Conservation (phyloP, 2,329 filamentous ascomycete species). For the Ophiostoma australiae region DNA sequence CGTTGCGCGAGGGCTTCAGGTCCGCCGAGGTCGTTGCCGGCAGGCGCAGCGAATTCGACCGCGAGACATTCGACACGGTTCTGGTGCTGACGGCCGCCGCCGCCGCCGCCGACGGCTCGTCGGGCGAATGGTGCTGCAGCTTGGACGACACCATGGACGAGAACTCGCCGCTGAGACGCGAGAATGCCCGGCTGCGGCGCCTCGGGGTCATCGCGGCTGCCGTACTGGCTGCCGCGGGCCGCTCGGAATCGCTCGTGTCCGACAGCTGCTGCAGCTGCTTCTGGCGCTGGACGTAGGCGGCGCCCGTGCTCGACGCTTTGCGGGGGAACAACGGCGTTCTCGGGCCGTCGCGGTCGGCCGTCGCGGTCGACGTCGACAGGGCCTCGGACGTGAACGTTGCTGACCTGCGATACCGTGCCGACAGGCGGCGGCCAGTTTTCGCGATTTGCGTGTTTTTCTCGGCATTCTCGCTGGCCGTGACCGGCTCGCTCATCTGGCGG, state of each 20-base stretch:
- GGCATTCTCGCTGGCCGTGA: neutral
- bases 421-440: conserved; percentile 22
- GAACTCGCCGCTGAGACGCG: conserved; percentile 20
- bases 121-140: conserved; percentile 16
- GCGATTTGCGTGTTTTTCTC: neutral
- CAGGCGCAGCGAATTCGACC: neutral
- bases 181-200: conserved; percentile 18
- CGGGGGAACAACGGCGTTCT: conserved; percentile 33
- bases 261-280: conserved; percentile 30
- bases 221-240: conserved; percentile 15
- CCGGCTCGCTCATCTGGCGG: conserved; percentile 16
- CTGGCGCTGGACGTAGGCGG: conserved; percentile 44
- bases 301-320: conserved; percentile 44
- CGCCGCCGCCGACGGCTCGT: too few species aligned
- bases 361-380: neutral
- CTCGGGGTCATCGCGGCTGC: neutral
- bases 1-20: conserved; percentile 2
- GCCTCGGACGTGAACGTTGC: conserved; percentile 21
- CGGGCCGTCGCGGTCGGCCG: conserved; percentile 19
- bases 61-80: neutral
- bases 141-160: conserved; percentile 18
- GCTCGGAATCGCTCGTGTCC: conserved; percentile 28
- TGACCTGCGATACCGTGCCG: conserved; percentile 16
- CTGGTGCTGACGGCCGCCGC: neutral
- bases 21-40: neutral